Evolutionary conservation across 805 yeast species (phyloP).

Genomic region (Pichia paraexigua): DNA sequence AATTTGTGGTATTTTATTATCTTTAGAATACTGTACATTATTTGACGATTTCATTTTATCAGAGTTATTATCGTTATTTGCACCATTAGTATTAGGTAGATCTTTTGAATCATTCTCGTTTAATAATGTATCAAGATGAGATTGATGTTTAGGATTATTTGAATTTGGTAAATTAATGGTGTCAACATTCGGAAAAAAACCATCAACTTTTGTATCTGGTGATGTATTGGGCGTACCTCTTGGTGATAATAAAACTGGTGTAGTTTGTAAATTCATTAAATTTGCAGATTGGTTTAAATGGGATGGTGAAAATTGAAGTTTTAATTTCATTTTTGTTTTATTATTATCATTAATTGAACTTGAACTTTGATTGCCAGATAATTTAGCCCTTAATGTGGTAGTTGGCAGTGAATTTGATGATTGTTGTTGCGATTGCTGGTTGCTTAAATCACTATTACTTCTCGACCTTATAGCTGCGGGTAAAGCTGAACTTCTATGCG

Average conservation of each 20-base stretch:
- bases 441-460: conserved; percentile 5
- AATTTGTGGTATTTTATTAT: neutral
- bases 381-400: conserved; percentile 5
- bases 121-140: conserved; percentile 13
- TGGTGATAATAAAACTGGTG: conserved; percentile 26
- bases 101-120: conserved; percentile 3
- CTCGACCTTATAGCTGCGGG: neutral
- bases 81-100: neutral
- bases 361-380: conserved; percentile 7
- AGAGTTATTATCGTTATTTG: neutral
- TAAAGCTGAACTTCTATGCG: neutral
- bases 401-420: neutral
- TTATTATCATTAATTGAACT: neutral
- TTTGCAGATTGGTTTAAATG: conserved; percentile 13
- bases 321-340: conserved; percentile 17
- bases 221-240: conserved; percentile 26
- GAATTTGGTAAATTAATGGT: neutral
- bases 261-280: conserved; percentile 7
- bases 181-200: conserved; percentile 3
- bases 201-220: conserved; percentile 12
- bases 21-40: neutral
- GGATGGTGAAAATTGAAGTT: conserved; percentile 13
- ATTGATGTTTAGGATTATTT: neutral
- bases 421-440: neutral
- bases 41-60: neutral